phyloP scores from a whole-genome alignment of 768 basidiomycete species.

The Pleurotus cornucopiae region DNA sequence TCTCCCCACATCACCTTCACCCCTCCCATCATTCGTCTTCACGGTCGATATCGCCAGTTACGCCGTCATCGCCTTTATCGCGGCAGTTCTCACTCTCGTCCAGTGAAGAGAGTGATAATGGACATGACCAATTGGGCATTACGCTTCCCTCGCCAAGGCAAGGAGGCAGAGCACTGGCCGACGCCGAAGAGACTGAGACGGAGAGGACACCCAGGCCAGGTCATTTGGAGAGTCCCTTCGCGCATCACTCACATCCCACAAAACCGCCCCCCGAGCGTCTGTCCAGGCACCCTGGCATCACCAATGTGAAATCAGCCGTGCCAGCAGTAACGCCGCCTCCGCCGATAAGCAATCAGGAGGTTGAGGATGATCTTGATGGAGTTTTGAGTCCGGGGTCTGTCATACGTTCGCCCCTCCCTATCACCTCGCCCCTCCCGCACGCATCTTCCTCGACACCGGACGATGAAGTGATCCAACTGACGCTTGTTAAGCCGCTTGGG shows the following conservation, averaged over 20 bases:
- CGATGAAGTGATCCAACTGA: slow-evolving; percentile 27
- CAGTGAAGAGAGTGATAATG: not conserved
- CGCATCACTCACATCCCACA: not conserved
- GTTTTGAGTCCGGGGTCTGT: slow-evolving; percentile 20
- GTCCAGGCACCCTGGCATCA: not conserved
- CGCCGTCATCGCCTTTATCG: slow-evolving; percentile 2
- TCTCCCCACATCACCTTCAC: not conserved
- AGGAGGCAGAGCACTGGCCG: not conserved
- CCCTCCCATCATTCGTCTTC: not conserved
- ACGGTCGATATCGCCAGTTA: not conserved
- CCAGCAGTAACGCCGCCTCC: no score
- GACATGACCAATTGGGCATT: not conserved
- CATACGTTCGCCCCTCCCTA: slow-evolving; percentile 16
- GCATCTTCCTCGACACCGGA: slow-evolving; percentile 12
- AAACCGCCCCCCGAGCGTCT: not conserved
- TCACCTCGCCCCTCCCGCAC: slow-evolving; percentile 13
- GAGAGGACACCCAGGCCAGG: not conserved
- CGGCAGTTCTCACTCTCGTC: slow-evolving; percentile 2
- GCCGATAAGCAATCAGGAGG: not conserved
- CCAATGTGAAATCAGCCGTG: not conserved
- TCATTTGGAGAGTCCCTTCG: not conserved
- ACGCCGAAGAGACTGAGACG: not conserved
- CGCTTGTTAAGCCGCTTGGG: slow-evolving; percentile 54
- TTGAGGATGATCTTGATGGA: slow-evolving; percentile 16
- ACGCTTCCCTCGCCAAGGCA: not conserved